A percentile compares a stretch with the other conserved stretches of the same genome.
phyloP scores from a whole-genome alignment of 164 flowering plant species.

The Malania oleifera region DNA sequence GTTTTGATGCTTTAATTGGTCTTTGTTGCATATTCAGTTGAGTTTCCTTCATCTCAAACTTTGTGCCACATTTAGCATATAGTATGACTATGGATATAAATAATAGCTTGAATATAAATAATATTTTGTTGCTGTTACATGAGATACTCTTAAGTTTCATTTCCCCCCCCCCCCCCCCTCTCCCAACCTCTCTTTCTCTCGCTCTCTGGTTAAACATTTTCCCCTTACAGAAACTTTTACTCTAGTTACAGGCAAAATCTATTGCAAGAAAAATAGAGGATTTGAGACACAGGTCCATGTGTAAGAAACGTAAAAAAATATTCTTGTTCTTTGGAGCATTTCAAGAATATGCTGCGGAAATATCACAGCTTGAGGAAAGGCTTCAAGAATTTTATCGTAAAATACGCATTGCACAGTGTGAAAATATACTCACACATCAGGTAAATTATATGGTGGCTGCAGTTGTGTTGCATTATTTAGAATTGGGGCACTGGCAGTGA shows the following conservation, averaged over 20 bases:
- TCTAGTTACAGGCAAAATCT: slow-evolving; percentile 46
- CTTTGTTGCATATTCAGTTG: no score
- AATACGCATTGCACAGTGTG: slow-evolving; percentile 40
- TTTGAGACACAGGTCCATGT: slow-evolving; percentile 24
- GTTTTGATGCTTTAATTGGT: no score
- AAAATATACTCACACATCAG: slow-evolving; percentile 44
- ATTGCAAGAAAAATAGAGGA: slow-evolving; percentile 40
- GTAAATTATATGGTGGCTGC: slow-evolving; percentile 18
- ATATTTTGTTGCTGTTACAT: no score
- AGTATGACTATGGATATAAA: no score
- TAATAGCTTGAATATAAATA: no score
- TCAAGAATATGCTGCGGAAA: slow-evolving; percentile 19
- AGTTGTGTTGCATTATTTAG: neutral
- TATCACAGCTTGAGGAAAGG: slow-evolving; percentile 40
- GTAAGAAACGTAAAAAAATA: slow-evolving; percentile 18
- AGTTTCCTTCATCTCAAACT: no score
- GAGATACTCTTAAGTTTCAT: neutral
- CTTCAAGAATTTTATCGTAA: slow-evolving; percentile 43
- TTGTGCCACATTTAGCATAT: no score
- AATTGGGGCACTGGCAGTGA: no score
- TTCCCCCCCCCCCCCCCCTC: no score
- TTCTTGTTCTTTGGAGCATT: slow-evolving; percentile 20
- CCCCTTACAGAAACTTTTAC: slow-evolving; percentile 6
- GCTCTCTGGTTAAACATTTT: neutral
- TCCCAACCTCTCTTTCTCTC: neutral